These are phyloP conservation scores for Annulohypoxylon maeteangense DNA, from an alignment of 495 filamentous ascomycete species.

Conservation along the genomic window DNA sequence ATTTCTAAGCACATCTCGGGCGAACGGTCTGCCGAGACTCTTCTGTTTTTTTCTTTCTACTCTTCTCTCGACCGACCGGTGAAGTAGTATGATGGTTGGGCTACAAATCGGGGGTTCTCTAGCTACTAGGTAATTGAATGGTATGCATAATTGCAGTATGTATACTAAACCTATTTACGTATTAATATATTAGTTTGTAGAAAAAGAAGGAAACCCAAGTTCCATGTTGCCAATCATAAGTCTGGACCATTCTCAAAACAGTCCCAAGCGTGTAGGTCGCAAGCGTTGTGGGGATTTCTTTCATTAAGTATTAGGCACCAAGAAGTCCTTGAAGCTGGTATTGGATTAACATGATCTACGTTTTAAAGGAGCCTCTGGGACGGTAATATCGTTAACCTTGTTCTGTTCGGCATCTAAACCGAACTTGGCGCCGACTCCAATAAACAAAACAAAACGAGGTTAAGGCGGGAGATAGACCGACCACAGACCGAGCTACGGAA, in stretches of 20 bases:
- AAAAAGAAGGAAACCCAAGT: constrained; percentile 2
- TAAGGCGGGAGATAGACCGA: background rate
- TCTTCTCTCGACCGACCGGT: constrained; percentile 17
- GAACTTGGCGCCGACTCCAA: constrained; percentile 7
- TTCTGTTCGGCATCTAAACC: constrained; percentile 34
- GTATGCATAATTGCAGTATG: constrained; percentile 24
- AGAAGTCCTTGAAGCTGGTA: constrained; percentile 26
- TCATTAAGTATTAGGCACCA: constrained; percentile 39
- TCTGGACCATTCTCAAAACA: constrained; percentile 40
- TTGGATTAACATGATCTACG: constrained; percentile 36
- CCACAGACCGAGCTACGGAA: background rate
- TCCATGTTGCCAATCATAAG: constrained; percentile 35
- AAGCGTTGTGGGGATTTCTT: constrained; percentile 40
- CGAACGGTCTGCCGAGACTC: constrained; percentile 9
- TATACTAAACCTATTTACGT: constrained; percentile 1
- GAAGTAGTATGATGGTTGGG: constrained; percentile 1
- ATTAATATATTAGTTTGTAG: background rate
- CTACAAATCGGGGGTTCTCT: background rate
- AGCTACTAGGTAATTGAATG: constrained; percentile 3
- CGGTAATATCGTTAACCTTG: constrained; percentile 34
- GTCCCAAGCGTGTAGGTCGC: constrained; percentile 28
- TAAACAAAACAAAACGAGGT: constrained; percentile 9
- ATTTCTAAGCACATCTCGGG: constrained; percentile 31
- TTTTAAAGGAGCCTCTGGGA: constrained; percentile 31
- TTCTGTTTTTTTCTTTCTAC: no score